These are phyloP conservation scores for Trichoderma sp. DNA, from an alignment of 2,329 filamentous ascomycete genomes.

Conservation along the genomic window DNA sequence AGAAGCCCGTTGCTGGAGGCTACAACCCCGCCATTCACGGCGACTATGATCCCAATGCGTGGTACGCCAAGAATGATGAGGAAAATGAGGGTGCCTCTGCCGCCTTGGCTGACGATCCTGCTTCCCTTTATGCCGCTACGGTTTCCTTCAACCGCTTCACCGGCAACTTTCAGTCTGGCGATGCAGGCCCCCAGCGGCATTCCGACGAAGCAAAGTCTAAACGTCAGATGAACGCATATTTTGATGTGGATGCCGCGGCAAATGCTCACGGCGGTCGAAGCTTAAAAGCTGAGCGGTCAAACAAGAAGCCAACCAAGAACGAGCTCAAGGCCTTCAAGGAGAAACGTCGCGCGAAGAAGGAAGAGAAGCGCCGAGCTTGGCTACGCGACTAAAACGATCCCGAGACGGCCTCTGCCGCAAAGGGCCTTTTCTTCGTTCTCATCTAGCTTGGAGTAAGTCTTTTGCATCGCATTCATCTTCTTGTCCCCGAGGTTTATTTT, in stretches of 20 bases:
- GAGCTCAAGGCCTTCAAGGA: slow-evolving; percentile 91
- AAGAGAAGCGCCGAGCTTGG: slow-evolving; percentile 92
- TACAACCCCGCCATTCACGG: slow-evolving; percentile 97
- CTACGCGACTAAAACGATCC: slow-evolving; percentile 64
- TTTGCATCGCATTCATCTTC: slow-evolving; percentile 7
- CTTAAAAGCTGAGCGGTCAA: slow-evolving; percentile 83
- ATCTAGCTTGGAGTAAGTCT: neutral
- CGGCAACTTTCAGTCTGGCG: slow-evolving; percentile 70
- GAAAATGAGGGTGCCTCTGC: slow-evolving; percentile 33
- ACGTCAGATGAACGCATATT: slow-evolving; percentile 90
- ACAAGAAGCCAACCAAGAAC: slow-evolving; percentile 77
- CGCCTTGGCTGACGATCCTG: slow-evolving; percentile 35
- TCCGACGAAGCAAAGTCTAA: slow-evolving; percentile 83
- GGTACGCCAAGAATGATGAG: slow-evolving; percentile 69
- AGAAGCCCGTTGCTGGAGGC: slow-evolving; percentile 57
- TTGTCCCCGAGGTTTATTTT: neutral
- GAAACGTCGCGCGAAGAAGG: slow-evolving; percentile 83
- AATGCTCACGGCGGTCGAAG: slow-evolving; percentile 88
- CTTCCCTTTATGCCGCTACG: slow-evolving; percentile 60
- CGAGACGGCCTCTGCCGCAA: neutral
- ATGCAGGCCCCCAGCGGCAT: slow-evolving; percentile 69
- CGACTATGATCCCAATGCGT: slow-evolving; percentile 92
- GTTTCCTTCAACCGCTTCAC: slow-evolving; percentile 91
- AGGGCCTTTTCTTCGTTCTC: neutral
- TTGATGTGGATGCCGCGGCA: slow-evolving; percentile 91